These are phyloP conservation scores for Epichloe sibirici DNA, from an alignment of 2,329 filamentous ascomycete genomes.

Conservation along the genomic window DNA sequence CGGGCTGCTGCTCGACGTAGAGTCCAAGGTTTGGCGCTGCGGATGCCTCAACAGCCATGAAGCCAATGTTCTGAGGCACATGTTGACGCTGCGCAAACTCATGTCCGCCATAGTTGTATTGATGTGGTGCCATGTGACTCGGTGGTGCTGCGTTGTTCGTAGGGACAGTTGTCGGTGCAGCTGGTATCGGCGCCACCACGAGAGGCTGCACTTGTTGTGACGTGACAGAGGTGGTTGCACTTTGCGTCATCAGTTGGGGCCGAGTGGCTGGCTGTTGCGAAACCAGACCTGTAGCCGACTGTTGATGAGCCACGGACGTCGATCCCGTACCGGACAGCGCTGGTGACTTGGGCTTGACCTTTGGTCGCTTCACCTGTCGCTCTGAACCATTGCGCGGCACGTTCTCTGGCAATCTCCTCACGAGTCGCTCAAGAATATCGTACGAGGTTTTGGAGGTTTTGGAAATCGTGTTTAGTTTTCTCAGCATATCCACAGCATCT, in stretches of 20 bases:
- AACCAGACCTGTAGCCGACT: background rate
- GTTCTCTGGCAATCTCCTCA: slow-evolving; percentile 14
- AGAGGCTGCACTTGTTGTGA: background rate
- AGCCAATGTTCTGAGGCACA: background rate
- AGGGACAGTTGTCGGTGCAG: background rate
- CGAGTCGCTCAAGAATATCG: slow-evolving; percentile 20
- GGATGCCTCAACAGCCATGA: background rate
- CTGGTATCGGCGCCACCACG: background rate
- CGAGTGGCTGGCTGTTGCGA: background rate
- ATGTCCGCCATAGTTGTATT: background rate
- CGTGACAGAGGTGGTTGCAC: background rate
- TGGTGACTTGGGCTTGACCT: background rate
- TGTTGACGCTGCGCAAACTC: background rate
- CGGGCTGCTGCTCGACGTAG: background rate
- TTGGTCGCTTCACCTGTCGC: slow-evolving; percentile 6
- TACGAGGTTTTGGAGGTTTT: slow-evolving; percentile 23
- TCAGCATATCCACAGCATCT: slow-evolving; percentile 20
- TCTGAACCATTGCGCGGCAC: background rate
- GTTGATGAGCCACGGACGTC: background rate
- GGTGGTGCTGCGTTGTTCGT: background rate
- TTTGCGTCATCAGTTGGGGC: background rate
- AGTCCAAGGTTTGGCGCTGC: background rate
- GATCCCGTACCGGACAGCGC: background rate
- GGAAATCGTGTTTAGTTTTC: slow-evolving; percentile 18
- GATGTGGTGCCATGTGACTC: background rate